Base-by-base conservation (phyloP, 345 rosid genomes). In the Capsella bursapastoris region DNA sequence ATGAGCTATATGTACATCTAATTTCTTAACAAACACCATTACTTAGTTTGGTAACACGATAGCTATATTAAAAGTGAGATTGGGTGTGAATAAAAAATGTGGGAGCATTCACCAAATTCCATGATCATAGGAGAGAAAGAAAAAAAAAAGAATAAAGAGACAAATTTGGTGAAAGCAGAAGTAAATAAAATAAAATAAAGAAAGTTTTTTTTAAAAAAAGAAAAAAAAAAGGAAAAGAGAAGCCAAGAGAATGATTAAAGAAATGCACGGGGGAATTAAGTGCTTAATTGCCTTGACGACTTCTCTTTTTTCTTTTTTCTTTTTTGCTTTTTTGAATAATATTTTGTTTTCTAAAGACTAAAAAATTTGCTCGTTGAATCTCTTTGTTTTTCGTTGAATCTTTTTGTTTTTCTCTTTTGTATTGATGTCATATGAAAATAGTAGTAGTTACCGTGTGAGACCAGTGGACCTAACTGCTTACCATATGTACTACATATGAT, bases 231-330 rank as follows among this genome's bases (percentile, higher is more conserved):
- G 27, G 40, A 44, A 76, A 67, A 69, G 43, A 12, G 27, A 11
- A 7, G 74, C 34, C 40, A 76, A 76, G 43, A 45, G 74, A 75
- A 69, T 76, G 75, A 76, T 76, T 75, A 76, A 76, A 76, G 41
- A 68, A 61, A 69, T 76, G 79, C 79, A 76, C 79, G 74, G 69
- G 70, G 66, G 56, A 61, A 34, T 7, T 76, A 69, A 76, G 79
- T 68, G 74, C 74, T 75, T 75, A 75, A 75, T 68, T 75, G 57
- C 74, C 74, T 69, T 52, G 79, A 76, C 70, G 70, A 76, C 79
- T 69, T 52, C 65, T 76, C 69, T 49, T 76, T 76, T 76, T 43
- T 49, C 25, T 34, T 18, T 5, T 29, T 28, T 28, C 55, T 51
- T 10, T 56, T 47, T 58, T 49, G 55, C 61, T 38, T 65, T 74